These are phyloP conservation scores for Teratosphaeria nubilosa DNA, from an alignment of 2,329 filamentous ascomycete species.

Conservation along the genomic window DNA sequence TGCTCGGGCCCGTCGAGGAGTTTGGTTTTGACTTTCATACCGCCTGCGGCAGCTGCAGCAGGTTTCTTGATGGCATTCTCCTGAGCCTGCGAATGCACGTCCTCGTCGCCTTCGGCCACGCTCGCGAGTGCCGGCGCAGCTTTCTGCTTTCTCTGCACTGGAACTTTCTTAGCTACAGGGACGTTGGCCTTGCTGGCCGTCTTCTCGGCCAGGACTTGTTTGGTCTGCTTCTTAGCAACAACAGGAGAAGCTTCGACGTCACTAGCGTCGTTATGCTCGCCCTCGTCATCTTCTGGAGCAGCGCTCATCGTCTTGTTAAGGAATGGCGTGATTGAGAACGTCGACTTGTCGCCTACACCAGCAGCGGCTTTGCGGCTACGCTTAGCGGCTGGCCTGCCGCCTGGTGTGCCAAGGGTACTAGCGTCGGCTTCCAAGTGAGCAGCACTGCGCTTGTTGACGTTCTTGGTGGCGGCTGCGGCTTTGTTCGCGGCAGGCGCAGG, in stretches of 20 bases:
- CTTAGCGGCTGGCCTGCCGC: conserved; percentile 37
- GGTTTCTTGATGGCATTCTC: conserved; percentile 23
- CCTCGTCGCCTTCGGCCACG: conserved; percentile 30
- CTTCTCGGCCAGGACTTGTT: conserved; percentile 34
- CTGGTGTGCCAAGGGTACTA: conserved; percentile 39
- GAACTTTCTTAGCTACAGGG: conserved; percentile 23
- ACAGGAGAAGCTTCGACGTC: conserved; percentile 16
- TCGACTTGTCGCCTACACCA: conserved; percentile 72
- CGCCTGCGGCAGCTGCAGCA: conserved; percentile 3
- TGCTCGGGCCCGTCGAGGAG: conserved; percentile 16
- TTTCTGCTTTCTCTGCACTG: conserved; percentile 29
- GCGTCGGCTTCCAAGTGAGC: conserved; percentile 37
- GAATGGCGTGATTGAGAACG: conserved; percentile 90
- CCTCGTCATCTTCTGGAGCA: conserved; percentile 30
- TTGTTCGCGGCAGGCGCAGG: conserved; percentile 18
- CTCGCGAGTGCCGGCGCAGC: conserved; percentile 30
- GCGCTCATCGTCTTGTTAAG: conserved; percentile 63
- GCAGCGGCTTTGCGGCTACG: conserved; percentile 41
- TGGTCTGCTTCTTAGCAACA: conserved; percentile 19
- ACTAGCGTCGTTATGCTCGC: conserved; percentile 14
- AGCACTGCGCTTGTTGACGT: conserved; percentile 33
- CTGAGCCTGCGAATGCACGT: conserved; percentile 25
- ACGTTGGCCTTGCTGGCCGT: conserved; percentile 35
- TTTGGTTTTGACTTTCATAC: conserved; percentile 31
- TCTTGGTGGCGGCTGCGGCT: conserved; percentile 20